A percentile compares a stretch with the other conserved stretches of the same genome.
These are phyloP conservation scores for Albizia julibrissin DNA, from an alignment of 306 rosid genomes.

Conservation along the genomic window DNA sequence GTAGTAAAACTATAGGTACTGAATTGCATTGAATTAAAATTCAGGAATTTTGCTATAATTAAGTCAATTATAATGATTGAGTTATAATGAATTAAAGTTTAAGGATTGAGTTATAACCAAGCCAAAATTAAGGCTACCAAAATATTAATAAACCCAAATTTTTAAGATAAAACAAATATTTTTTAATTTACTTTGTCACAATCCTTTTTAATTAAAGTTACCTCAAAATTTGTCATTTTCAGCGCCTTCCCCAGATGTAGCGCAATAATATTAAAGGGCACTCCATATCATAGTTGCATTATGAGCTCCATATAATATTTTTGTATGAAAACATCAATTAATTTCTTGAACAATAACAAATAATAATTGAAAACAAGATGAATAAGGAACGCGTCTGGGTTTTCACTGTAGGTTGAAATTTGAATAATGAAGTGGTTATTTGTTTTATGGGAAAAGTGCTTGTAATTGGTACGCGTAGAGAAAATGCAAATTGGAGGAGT, in stretches of 20 bases:
- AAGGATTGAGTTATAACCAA: no score
- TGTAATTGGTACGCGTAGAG: not conserved
- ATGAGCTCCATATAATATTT: not conserved
- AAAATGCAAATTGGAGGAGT: constrained; percentile 4
- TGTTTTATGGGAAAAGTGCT: not conserved
- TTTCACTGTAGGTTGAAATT: not conserved
- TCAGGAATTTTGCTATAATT: no score
- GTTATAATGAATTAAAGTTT: no score
- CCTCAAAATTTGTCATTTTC: not conserved
- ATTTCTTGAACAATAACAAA: not conserved
- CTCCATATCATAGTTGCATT: not conserved
- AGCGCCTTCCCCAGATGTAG: not conserved
- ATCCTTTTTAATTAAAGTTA: not conserved
- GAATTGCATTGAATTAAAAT: accelerated
- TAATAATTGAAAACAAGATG: not conserved
- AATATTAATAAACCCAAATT: no score
- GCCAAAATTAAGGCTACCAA: no score
- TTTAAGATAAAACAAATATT: no score
- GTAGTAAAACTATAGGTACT: accelerated
- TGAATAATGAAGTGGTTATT: not conserved
- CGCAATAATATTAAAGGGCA: not conserved
- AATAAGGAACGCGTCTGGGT: not conserved
- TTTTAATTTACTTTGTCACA: no score
- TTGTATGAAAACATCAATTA: not conserved
- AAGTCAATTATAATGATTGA: no score